Conservation (phyloP, 768 basidiomycete species). For the Macrocybe gigantea region DNA sequence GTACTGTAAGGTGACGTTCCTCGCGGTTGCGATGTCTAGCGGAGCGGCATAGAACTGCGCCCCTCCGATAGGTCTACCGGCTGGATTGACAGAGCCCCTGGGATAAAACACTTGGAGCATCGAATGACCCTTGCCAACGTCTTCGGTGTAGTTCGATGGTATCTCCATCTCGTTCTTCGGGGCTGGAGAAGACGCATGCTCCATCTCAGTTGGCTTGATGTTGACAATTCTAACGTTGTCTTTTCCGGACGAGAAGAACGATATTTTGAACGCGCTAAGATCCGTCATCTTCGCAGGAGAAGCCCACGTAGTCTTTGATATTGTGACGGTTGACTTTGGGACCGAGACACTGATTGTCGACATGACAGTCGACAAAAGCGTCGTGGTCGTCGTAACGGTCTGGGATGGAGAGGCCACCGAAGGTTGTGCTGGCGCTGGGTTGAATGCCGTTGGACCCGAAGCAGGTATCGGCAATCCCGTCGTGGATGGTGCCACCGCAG, state of each 20-base stretch:
- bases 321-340: slow-evolving; percentile 3
- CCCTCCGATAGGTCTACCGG: slow-evolving; percentile 57
- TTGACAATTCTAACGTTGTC: slow-evolving; percentile 52
- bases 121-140: slow-evolving; percentile 27
- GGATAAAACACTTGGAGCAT: slow-evolving; percentile 66
- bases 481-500: not conserved
- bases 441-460: not conserved
- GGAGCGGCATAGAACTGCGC: slow-evolving; percentile 59
- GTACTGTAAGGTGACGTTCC: slow-evolving; percentile 56
- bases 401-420: slow-evolving; percentile 16
- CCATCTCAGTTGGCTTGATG: slow-evolving; percentile 33
- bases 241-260: slow-evolving; percentile 46
- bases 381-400: slow-evolving; percentile 15
- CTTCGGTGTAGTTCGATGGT: not conserved
- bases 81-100: slow-evolving; percentile 63
- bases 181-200: slow-evolving; percentile 6
- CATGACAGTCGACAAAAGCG: slow-evolving; percentile 7
- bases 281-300: slow-evolving; percentile 49
- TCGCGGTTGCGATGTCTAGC: slow-evolving; percentile 36
- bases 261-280: slow-evolving; percentile 54
- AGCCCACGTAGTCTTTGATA: slow-evolving; percentile 36
- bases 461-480: not conserved
- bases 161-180: not conserved
- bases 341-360: slow-evolving; percentile 5
- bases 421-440: slow-evolving; percentile 9